A percentile compares a stretch with the other conserved stretches of the same genome.
Evolutionary conservation across 2,329 filamentous ascomycete species (phyloP).

Genomic region (Colletotrichum filicis): DNA sequence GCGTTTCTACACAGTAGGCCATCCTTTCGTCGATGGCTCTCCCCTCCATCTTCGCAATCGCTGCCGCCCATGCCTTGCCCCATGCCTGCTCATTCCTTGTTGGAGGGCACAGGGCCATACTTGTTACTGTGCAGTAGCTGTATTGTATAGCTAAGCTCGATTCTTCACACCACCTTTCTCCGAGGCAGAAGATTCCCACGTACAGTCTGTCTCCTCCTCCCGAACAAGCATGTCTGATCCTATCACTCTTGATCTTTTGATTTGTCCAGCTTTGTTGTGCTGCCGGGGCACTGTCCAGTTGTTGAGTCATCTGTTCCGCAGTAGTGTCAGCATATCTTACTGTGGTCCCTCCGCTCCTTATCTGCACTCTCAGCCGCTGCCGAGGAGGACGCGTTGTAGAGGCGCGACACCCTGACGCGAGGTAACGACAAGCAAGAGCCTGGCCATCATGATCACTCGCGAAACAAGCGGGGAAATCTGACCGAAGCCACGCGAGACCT

Average conservation of each 20-base stretch:
- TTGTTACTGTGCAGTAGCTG: not conserved
- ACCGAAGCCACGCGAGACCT: not conserved
- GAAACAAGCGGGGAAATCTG: slow-evolving; percentile 25
- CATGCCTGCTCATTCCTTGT: not conserved
- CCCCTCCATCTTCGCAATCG: slow-evolving; percentile 3
- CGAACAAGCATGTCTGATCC: not conserved
- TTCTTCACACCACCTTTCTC: slow-evolving; percentile 27
- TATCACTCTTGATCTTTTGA: not conserved
- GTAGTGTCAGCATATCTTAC: not conserved
- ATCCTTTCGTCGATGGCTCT: not conserved
- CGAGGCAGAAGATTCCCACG: not conserved
- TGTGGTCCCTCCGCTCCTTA: not conserved
- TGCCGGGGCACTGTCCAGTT: not conserved
- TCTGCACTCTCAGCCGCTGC: not conserved
- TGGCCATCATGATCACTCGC: slow-evolving; percentile 13
- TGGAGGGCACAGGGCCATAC: not conserved
- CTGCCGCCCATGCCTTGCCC: not conserved
- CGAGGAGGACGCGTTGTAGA: not conserved
- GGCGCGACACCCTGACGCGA: slow-evolving; percentile 9
- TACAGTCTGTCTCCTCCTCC: not conserved
- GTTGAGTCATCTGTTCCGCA: slow-evolving; percentile 11
- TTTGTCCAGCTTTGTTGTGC: not conserved
- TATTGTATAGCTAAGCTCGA: slow-evolving; percentile 20
- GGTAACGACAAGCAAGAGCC: not conserved
- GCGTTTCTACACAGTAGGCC: not conserved